Percentiles rank a stretch among this genome's conserved stretches.
phyloP scores from a whole-genome alignment of 2,329 filamentous ascomycete genomes.

The Aspergillus sp. region DNA sequence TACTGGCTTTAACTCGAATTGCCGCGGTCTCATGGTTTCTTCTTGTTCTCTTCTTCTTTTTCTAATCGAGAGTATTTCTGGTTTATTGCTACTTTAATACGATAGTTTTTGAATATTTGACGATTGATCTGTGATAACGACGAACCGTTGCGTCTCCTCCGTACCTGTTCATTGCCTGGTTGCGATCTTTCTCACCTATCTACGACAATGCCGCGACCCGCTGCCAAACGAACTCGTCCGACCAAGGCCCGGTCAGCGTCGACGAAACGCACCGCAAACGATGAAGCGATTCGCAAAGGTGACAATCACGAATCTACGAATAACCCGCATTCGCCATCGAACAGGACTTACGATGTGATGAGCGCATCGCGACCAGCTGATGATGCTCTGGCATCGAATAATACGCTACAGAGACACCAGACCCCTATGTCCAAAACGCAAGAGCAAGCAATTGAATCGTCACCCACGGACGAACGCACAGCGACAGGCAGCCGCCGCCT shows the following conservation, averaged over 20 bases:
- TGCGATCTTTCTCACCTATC: background rate
- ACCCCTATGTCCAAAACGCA: slow-evolving; percentile 25
- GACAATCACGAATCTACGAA: slow-evolving; percentile 1
- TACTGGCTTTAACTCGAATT: too few species aligned
- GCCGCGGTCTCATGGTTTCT: too few species aligned
- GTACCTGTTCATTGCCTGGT: background rate
- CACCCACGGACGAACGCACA: slow-evolving; percentile 23
- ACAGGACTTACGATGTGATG: background rate
- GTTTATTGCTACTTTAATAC: too few species aligned
- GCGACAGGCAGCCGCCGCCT: slow-evolving; percentile 28
- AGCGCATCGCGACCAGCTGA: slow-evolving; percentile 3
- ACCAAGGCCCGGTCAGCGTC: slow-evolving; percentile 4
- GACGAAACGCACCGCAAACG: slow-evolving; percentile 3
- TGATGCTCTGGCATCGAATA: slow-evolving; percentile 10
- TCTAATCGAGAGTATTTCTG: too few species aligned
- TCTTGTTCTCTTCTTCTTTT: too few species aligned
- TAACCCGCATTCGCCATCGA: slow-evolving; percentile 2
- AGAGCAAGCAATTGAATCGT: slow-evolving; percentile 29
- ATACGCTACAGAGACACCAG: slow-evolving; percentile 17
- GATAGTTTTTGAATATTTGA: too few species aligned
- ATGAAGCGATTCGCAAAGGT: background rate
- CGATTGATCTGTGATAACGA: too few species aligned
- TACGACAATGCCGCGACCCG: slow-evolving; percentile 21
- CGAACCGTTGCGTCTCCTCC: too few species aligned
- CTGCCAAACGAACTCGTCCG: slow-evolving; percentile 19